Percentiles rank a stretch among this genome's conserved stretches.
Conservation (phyloP, 2,329 filamentous ascomycete species). For the Scytalidium lignicola region DNA sequence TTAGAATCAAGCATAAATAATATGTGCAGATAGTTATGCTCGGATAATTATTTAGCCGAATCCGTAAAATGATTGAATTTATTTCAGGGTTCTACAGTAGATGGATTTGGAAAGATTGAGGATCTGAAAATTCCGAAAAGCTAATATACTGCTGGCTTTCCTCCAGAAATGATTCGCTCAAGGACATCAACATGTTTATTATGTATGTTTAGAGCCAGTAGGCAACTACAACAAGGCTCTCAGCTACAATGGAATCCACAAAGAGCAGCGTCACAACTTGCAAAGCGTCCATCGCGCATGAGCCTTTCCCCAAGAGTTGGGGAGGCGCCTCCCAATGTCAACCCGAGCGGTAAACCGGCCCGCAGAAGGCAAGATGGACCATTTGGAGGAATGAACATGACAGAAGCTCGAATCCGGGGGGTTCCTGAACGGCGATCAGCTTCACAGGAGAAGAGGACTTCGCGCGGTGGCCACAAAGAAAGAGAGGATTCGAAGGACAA, state of each 20-base stretch:
- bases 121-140: no score
- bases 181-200: constrained; percentile 21
- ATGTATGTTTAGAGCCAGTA: constrained; percentile 20
- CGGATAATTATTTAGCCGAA: no score
- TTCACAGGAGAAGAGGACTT: constrained; percentile 7
- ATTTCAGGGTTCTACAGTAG: no score
- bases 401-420: constrained; percentile 38
- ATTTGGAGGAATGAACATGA: constrained; percentile 56
- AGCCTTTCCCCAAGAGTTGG: constrained; percentile 40
- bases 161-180: constrained; percentile 20
- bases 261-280: constrained; percentile 21
- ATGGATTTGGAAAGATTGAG: no score
- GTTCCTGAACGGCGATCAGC: constrained; percentile 30
- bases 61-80: no score
- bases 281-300: constrained; percentile 45
- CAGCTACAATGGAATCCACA: constrained; percentile 15
- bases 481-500: constrained; percentile 34
- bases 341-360: constrained; percentile 22
- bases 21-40: no score
- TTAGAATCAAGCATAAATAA: no score
- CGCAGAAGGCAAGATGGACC: constrained; percentile 43
- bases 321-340: constrained; percentile 18
- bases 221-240: constrained; percentile 1
- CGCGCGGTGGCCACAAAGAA: constrained; percentile 4
- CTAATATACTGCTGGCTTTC: not conserved